Evolutionary conservation across 805 yeast genomes (phyloP).

Genomic region (Torulaspora gathmanii): DNA sequence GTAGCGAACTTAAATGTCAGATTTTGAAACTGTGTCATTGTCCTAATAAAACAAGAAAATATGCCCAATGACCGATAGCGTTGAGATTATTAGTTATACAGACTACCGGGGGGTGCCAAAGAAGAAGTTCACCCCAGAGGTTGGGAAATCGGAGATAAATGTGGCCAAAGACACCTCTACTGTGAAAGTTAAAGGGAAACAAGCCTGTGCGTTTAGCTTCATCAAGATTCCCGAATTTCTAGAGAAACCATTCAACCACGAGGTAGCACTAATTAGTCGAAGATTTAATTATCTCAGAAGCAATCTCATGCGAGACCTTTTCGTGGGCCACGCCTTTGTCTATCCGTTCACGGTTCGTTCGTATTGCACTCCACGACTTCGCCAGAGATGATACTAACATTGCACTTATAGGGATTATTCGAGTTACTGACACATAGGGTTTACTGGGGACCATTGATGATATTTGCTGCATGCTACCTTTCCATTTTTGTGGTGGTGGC

Average conservation of each 20-base stretch:
- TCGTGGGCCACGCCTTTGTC: conserved; percentile 13
- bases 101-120: background rate
- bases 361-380: background rate
- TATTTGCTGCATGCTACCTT: conserved; percentile 25
- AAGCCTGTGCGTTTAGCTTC: background rate
- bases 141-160: background rate
- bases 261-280: background rate
- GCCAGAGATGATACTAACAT: conserved; percentile 1
- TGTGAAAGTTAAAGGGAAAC: background rate
- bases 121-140: background rate
- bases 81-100: conserved; percentile 3
- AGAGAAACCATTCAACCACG: background rate
- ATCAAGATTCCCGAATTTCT: background rate
- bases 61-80: background rate
- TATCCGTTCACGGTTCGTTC: conserved; percentile 24
- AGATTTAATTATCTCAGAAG: conserved; percentile 6
- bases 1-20: background rate
- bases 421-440: conserved; percentile 21
- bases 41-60: background rate
- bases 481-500: conserved; percentile 24
- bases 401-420: conserved; percentile 23
- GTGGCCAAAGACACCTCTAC: background rate
- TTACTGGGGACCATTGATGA: conserved; percentile 30
- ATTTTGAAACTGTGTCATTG: conserved; percentile 1
- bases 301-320: conserved; percentile 16